Evolutionary conservation across 164 flowering plant species (phyloP).

Genomic region (Euptelea pleiosperma): DNA sequence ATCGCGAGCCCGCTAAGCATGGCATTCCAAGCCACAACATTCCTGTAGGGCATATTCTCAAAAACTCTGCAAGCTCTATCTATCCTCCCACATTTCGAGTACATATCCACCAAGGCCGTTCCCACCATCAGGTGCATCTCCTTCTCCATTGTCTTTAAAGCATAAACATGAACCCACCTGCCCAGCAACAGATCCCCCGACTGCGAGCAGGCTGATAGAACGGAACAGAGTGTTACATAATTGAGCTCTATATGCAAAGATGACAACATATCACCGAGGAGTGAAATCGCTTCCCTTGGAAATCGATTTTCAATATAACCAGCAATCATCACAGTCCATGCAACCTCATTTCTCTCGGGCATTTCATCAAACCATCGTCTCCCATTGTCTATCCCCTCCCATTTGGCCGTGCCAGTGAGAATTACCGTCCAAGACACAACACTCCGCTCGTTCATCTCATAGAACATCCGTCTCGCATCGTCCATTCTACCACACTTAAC

Average conservation of each 20-base stretch:
- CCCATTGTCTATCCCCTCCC: slow-evolving; percentile 44
- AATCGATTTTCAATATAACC: slow-evolving; percentile 47
- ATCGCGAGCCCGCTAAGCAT: slow-evolving; percentile 63
- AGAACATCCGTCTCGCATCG: slow-evolving; percentile 42
- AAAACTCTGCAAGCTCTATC: slow-evolving; percentile 39
- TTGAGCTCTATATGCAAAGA: slow-evolving; percentile 24
- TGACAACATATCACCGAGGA: slow-evolving; percentile 40
- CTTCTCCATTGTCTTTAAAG: slow-evolving; percentile 32
- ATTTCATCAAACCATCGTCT: slow-evolving; percentile 49
- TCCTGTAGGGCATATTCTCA: slow-evolving; percentile 33
- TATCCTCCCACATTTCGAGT: slow-evolving; percentile 63
- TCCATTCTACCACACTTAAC: slow-evolving; percentile 49
- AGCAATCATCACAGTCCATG: slow-evolving; percentile 60
- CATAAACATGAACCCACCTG: slow-evolving; percentile 62
- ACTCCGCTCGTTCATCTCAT: slow-evolving; percentile 40
- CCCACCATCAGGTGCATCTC: slow-evolving; percentile 41
- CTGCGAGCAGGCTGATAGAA: slow-evolving; percentile 49
- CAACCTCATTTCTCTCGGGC: slow-evolving; percentile 59
- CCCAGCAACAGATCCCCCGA: slow-evolving; percentile 56
- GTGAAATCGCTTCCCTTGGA: slow-evolving; percentile 31
- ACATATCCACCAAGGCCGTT: slow-evolving; percentile 71
- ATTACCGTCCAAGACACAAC: slow-evolving; percentile 71
- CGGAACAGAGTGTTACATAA: slow-evolving; percentile 48
- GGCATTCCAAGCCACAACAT: slow-evolving; percentile 67
- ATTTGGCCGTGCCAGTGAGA: slow-evolving; percentile 39